A percentile compares a stretch with the other conserved stretches of the same genome.
phyloP scores from a whole-genome alignment of 257 asterid species.

The Forsythia viridissima region DNA sequence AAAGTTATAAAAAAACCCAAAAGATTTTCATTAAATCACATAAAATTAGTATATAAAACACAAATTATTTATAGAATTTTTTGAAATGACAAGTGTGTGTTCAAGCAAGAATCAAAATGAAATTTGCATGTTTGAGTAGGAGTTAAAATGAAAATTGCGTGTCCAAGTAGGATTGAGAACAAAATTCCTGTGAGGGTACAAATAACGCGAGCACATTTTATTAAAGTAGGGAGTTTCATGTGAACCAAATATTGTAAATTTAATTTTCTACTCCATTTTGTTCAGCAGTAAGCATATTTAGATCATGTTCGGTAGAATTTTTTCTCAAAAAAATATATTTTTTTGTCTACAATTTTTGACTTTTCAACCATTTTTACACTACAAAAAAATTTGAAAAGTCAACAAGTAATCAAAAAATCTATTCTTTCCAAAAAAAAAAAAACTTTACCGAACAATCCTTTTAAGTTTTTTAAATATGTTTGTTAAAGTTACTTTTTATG shows the following conservation, averaged over 20 bases:
- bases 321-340: no score
- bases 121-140: neutral
- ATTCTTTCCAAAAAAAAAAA: no score
- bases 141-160: neutral
- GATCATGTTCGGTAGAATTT: no score
- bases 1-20: neutral
- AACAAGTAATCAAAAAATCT: no score
- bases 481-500: neutral
- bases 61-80: neutral
- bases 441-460: no score
- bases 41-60: neutral
- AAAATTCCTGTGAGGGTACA: neutral
- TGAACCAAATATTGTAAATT: no score
- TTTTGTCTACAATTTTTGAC: no score
- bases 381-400: no score
- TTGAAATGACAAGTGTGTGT: neutral
- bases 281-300: no score
- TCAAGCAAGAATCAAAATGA: neutral
- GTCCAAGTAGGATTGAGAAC: neutral
- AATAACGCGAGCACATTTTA: neutral
- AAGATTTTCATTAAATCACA: neutral
- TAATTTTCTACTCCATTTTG: neutral
- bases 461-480: no score
- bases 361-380: no score
- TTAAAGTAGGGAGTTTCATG: neutral